Evolutionary conservation across 208 protist species (phyloP).

Genomic region (Novymonas esmeraldas): DNA sequence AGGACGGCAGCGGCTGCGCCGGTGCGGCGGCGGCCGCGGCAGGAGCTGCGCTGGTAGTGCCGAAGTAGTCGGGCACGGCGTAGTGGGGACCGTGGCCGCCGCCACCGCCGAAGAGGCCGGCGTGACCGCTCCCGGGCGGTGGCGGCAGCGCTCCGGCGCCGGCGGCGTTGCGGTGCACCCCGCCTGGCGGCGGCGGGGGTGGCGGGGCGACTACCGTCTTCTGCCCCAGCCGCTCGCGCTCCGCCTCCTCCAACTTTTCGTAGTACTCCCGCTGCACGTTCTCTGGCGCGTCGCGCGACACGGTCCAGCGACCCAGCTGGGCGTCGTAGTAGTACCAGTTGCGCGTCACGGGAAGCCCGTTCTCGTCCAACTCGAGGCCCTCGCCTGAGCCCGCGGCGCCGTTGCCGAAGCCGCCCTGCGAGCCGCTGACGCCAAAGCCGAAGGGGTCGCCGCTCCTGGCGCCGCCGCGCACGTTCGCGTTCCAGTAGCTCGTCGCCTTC

Average conservation of each 20-base stretch:
- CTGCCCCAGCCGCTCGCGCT: conserved; percentile 54
- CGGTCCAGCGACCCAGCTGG: conserved; percentile 71
- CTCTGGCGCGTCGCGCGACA: conserved; percentile 73
- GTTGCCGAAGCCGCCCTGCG: conserved; percentile 4
- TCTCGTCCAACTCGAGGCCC: conserved; percentile 72
- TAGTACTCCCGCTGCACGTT: conserved; percentile 65
- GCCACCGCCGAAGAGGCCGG: conserved; percentile 18
- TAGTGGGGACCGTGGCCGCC: conserved; percentile 52
- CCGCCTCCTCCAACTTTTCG: conserved; percentile 56
- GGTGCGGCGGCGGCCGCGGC: not conserved
- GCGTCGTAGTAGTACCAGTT: conserved; percentile 89
- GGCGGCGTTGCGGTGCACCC: too few species aligned
- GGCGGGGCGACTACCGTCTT: conserved; percentile 44
- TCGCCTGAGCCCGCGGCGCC: conserved; percentile 27
- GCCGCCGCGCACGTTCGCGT: conserved; percentile 17
- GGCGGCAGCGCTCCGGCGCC: not conserved
- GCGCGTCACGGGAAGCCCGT: conserved; percentile 75
- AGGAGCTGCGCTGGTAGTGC: conserved; percentile 1
- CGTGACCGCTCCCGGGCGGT: not conserved
- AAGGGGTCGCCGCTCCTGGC: conserved; percentile 21
- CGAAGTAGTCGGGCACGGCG: conserved; percentile 73
- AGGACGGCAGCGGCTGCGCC: not conserved
- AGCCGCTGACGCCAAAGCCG: conserved; percentile 14
- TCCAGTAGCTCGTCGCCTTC: conserved; percentile 37
- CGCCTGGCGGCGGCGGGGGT: conserved; percentile 23